phyloP scores from a whole-genome alignment of 108 stramenopile species.

The Bacterosira constricta region DNA sequence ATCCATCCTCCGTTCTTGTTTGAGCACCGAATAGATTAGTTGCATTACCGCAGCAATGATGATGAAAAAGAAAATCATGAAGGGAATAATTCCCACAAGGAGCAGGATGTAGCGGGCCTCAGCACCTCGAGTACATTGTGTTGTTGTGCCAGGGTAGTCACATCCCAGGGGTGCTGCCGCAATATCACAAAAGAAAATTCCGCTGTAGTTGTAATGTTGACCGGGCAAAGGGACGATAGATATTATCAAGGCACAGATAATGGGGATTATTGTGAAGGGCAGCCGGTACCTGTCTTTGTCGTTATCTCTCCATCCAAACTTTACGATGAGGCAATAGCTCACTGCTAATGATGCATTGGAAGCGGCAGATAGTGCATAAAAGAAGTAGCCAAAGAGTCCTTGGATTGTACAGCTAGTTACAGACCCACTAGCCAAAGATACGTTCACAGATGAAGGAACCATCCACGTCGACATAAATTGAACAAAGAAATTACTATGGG shows the following conservation, averaged over 20 bases:
- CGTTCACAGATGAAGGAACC: background rate
- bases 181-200: slow-evolving; percentile 25
- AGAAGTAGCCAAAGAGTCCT: slow-evolving; percentile 27
- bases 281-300: slow-evolving; percentile 5
- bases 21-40: slow-evolving; percentile 13
- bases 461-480: slow-evolving; percentile 30
- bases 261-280: slow-evolving; percentile 13
- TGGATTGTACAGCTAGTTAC: slow-evolving; percentile 1
- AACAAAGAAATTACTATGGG: slow-evolving; percentile 24
- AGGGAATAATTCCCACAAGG: slow-evolving; percentile 2
- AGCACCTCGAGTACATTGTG: slow-evolving; percentile 5
- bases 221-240: slow-evolving; percentile 12
- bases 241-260: background rate
- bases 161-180: slow-evolving; percentile 7
- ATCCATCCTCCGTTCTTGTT: slow-evolving; percentile 29
- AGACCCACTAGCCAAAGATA: slow-evolving; percentile 4
- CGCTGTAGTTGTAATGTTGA: slow-evolving; percentile 26
- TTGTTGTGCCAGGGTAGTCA: background rate
- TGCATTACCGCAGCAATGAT: slow-evolving; percentile 11
- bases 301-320: slow-evolving; percentile 13
- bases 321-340: slow-evolving; percentile 23
- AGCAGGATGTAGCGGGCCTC: slow-evolving; percentile 6
- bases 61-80: background rate
- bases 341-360: too few relatives aligned
- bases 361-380: background rate